phyloP scores from a whole-genome alignment of 305 asterid species.

The Fraxinus sp. region DNA sequence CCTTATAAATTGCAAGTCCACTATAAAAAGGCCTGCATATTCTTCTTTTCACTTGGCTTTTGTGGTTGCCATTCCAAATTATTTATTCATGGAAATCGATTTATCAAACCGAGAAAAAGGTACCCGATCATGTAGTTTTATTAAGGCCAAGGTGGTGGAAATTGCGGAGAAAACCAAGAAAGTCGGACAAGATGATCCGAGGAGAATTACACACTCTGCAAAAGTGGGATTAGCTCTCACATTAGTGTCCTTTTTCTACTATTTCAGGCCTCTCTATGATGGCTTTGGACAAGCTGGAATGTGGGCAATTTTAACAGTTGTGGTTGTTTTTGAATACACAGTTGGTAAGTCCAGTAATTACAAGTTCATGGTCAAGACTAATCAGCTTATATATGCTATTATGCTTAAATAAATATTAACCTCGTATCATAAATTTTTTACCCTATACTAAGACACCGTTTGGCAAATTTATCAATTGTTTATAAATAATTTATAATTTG shows the following conservation, averaged over 20 bases:
- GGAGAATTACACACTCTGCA: conserved; percentile 53
- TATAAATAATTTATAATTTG: background rate
- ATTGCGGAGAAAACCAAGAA: conserved; percentile 33
- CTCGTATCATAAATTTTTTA: background rate
- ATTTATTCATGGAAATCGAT: conserved; percentile 28
- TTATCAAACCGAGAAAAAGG: conserved; percentile 17
- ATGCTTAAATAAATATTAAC: background rate
- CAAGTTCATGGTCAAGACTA: background rate
- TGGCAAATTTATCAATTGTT: too few species aligned
- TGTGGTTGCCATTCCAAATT: background rate
- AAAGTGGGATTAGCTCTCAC: conserved; percentile 76
- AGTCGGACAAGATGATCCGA: conserved; percentile 66
- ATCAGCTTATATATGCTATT: background rate
- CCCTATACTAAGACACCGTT: background rate
- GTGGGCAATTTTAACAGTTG: conserved; percentile 78
- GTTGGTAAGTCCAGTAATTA: conserved; percentile 42
- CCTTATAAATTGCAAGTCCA: too few species aligned
- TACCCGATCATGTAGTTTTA: background rate
- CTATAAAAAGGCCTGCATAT: background rate
- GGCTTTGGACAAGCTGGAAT: conserved; percentile 74
- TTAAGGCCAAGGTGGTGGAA: conserved; percentile 9
- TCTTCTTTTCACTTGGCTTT: background rate
- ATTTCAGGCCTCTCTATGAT: conserved; percentile 60
- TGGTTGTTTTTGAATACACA: conserved; percentile 68
- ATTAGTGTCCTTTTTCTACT: conserved; percentile 61